A percentile compares a stretch with the other conserved stretches of the same genome.
Conservation (phyloP, 1,284 basidiomycete genomes). For the Naganishia cerealis region DNA sequence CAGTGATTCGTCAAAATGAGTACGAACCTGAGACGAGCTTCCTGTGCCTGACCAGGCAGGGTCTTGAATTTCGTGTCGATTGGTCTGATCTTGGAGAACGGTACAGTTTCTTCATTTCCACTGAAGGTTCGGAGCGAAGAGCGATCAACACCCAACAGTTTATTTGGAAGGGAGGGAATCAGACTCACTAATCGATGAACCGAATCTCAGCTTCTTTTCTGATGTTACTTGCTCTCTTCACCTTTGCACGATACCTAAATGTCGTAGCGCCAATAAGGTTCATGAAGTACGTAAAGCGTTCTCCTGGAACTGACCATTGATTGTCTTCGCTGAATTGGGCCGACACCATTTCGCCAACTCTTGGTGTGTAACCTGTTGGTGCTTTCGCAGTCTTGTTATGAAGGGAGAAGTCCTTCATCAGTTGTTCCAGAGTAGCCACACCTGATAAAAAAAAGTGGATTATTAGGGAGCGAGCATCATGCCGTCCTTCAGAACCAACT, state of each 20-base stretch:
- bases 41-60: constrained; percentile 66
- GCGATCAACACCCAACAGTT: not conserved
- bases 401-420: constrained; percentile 89
- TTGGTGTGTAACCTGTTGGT: constrained; percentile 70
- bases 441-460: constrained; percentile 55
- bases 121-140: constrained; percentile 57
- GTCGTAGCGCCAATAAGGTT: not conserved
- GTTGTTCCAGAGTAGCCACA: constrained; percentile 81
- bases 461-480: not conserved
- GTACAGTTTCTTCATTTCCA: constrained; percentile 81
- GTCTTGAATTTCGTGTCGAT: constrained; percentile 81
- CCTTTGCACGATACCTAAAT: constrained; percentile 75
- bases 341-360: constrained; percentile 82
- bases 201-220: constrained; percentile 64
- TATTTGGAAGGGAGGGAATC: not conserved
- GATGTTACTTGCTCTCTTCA: constrained; percentile 72
- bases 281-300: not conserved
- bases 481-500: constrained; percentile 35
- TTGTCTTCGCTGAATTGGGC: constrained; percentile 68
- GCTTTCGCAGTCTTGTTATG: constrained; percentile 67
- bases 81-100: constrained; percentile 69
- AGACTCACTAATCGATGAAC: constrained; percentile 53
- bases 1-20: not conserved
- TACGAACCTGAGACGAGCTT: constrained; percentile 49
- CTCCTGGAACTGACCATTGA: constrained; percentile 62